Conservation (phyloP, 2,329 filamentous ascomycete genomes). For the Penicillium olsonii region DNA sequence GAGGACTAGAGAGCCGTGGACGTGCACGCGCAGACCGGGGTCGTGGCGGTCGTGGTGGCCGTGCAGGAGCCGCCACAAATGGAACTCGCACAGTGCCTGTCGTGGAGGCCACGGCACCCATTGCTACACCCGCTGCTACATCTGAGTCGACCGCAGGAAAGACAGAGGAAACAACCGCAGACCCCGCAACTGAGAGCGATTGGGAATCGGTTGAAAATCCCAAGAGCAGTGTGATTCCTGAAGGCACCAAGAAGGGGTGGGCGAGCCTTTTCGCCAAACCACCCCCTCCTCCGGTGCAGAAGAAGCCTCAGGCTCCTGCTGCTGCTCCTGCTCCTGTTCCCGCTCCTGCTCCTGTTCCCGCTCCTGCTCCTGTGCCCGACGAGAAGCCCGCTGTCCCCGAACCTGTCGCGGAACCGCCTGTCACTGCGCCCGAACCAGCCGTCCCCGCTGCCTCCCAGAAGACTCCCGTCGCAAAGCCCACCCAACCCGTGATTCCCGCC, state of each 20-base stretch:
- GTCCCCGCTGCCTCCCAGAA: slow-evolving; percentile 36
- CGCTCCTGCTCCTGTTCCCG: slow-evolving; percentile 30
- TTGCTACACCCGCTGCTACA: slow-evolving; percentile 11
- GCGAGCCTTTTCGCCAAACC: slow-evolving; percentile 74
- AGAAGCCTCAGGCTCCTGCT: slow-evolving; percentile 48
- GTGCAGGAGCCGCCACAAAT: slow-evolving; percentile 43
- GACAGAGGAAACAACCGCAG: slow-evolving; percentile 23
- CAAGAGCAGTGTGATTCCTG: slow-evolving; percentile 39
- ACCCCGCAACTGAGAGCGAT: slow-evolving; percentile 26
- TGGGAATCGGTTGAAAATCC: slow-evolving; percentile 25
- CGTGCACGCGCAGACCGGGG: slow-evolving; percentile 51
- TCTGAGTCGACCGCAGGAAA: slow-evolving; percentile 4
- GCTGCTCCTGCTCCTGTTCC: slow-evolving; percentile 34
- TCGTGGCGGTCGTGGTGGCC: slow-evolving; percentile 49
- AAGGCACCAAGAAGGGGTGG: slow-evolving; percentile 57
- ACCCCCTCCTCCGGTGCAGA: slow-evolving; percentile 51
- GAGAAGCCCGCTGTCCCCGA: slow-evolving; percentile 35
- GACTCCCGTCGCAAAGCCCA: slow-evolving; percentile 40
- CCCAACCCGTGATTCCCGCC: slow-evolving; percentile 35
- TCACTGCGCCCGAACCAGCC: slow-evolving; percentile 48
- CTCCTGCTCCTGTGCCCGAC: slow-evolving; percentile 27
- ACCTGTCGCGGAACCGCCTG: slow-evolving; percentile 38
- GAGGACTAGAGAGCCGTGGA: slow-evolving; percentile 49
- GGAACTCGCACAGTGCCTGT: slow-evolving; percentile 39
- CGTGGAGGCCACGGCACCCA: slow-evolving; percentile 23